phyloP scores from a whole-genome alignment of 2,329 filamentous ascomycete species.

The Torrubiella hemipterigena region DNA sequence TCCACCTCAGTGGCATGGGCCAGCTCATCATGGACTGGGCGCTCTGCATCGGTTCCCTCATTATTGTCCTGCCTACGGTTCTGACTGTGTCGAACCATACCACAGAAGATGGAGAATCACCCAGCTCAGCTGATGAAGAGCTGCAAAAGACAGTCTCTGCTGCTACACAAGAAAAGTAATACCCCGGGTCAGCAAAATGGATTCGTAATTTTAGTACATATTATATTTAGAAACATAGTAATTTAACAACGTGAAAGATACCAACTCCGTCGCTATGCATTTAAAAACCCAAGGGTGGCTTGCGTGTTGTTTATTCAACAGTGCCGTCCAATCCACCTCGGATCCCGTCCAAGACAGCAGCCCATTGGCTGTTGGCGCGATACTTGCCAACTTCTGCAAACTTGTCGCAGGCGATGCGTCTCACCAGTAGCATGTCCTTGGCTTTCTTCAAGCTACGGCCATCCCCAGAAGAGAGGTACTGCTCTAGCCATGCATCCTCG shows the following conservation, averaged over 20 bases:
- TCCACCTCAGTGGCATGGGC: constrained; percentile 20
- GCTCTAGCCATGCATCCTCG: constrained; percentile 66
- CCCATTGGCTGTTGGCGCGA: constrained; percentile 32
- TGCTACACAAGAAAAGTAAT: too few relatives aligned
- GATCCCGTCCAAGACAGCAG: constrained; percentile 37
- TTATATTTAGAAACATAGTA: not conserved
- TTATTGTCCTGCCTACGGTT: constrained; percentile 29
- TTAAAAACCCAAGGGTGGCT: not conserved
- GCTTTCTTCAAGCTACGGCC: constrained; percentile 53
- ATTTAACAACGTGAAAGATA: not conserved
- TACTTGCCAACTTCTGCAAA: constrained; percentile 35
- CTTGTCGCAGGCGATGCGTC: constrained; percentile 56
- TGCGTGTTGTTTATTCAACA: constrained; percentile 5
- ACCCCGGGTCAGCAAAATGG: too few relatives aligned
- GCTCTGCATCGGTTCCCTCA: constrained; percentile 28
- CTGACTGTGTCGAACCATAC: constrained; percentile 21
- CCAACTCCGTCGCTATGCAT: constrained; percentile 9
- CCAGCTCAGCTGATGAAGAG: too few relatives aligned
- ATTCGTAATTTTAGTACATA: not conserved
- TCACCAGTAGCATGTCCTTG: constrained; percentile 63
- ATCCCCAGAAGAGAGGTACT: constrained; percentile 51
- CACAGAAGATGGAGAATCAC: constrained; percentile 1
- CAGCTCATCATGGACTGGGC: constrained; percentile 34
- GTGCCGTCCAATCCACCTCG: constrained; percentile 27
- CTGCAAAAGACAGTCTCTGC: not conserved